These are phyloP conservation scores for Mucor indicus DNA, from an alignment of 371 early-diverging fungal genomes.

Conservation along the genomic window DNA sequence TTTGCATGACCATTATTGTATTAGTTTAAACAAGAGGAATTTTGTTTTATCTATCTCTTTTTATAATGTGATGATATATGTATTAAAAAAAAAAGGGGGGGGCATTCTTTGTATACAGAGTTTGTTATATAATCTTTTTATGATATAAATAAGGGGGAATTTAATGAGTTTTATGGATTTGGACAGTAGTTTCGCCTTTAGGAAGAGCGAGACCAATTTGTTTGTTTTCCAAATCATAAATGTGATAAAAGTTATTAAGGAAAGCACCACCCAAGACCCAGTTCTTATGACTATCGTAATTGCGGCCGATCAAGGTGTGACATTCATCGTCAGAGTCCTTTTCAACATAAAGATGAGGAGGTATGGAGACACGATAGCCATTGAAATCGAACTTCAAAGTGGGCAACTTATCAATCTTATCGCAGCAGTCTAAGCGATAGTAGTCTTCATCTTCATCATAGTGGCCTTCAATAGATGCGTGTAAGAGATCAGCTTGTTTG, in stretches of 20 bases:
- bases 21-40: no score
- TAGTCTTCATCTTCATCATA: conserved; percentile 18
- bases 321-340: conserved; percentile 28
- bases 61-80: no score
- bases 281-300: conserved; percentile 19
- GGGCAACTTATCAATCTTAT: conserved; percentile 28
- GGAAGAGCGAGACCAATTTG: conserved; percentile 41
- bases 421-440: conserved; percentile 31
- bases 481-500: conserved; percentile 35
- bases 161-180: conserved; percentile 27
- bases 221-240: conserved; percentile 31
- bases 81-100: no score
- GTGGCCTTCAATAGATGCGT: conserved; percentile 35
- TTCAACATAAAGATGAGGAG: conserved; percentile 26
- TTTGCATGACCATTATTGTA: no score
- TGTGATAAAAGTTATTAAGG: conserved; percentile 42
- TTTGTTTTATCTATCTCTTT: no score
- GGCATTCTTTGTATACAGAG: no score
- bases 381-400: conserved; percentile 35
- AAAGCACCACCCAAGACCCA: conserved; percentile 47
- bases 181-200: conserved; percentile 26
- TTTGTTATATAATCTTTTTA: no score
- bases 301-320: conserved; percentile 26
- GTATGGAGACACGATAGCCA: conserved; percentile 35
- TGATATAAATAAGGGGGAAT: no score